A percentile compares a stretch with the other conserved stretches of the same genome.
Conservation (phyloP, 176 grass and related monocot species). For the Leersia perrieri region DNA sequence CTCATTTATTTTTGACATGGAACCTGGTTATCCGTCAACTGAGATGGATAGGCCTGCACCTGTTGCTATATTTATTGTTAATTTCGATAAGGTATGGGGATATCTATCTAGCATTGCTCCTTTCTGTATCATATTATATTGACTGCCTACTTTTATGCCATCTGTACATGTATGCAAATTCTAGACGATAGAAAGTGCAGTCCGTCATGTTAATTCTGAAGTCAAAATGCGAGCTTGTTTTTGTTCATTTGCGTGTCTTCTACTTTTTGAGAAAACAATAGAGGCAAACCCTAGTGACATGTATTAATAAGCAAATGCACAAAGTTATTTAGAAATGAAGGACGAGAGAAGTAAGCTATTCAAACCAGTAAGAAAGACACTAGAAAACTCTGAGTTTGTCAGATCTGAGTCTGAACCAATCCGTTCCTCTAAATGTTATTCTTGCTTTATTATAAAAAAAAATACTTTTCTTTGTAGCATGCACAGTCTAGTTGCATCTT, state of each 20-base stretch:
- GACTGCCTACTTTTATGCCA: constrained; percentile 22
- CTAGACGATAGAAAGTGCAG: constrained; percentile 4
- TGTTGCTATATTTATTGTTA: constrained; percentile 91
- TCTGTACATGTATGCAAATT: constrained; percentile 6
- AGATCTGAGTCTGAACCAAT: neutral
- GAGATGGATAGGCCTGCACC: constrained; percentile 86
- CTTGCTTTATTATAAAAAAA: neutral
- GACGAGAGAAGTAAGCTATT: neutral
- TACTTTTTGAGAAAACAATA: constrained; percentile 6
- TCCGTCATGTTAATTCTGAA: neutral
- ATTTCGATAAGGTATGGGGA: constrained; percentile 89
- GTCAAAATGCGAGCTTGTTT: neutral
- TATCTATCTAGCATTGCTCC: constrained; percentile 1
- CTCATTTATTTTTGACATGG: constrained; percentile 96
- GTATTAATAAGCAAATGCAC: neutral
- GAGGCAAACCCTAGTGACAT: neutral
- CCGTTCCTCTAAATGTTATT: constrained; percentile 8
- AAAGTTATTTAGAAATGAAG: constrained; percentile 14
- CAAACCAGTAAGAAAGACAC: neutral
- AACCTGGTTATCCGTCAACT: constrained; percentile 71
- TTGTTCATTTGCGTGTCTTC: neutral
- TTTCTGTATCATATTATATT: constrained; percentile 23
- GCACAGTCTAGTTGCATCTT: constrained; percentile 10
- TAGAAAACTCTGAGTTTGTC: neutral
- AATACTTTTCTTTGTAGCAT: neutral